A percentile compares a stretch with the other conserved stretches of the same genome.
Evolutionary conservation across 768 basidiomycete genomes (phyloP).

Genomic region (Lentinus brumalis): DNA sequence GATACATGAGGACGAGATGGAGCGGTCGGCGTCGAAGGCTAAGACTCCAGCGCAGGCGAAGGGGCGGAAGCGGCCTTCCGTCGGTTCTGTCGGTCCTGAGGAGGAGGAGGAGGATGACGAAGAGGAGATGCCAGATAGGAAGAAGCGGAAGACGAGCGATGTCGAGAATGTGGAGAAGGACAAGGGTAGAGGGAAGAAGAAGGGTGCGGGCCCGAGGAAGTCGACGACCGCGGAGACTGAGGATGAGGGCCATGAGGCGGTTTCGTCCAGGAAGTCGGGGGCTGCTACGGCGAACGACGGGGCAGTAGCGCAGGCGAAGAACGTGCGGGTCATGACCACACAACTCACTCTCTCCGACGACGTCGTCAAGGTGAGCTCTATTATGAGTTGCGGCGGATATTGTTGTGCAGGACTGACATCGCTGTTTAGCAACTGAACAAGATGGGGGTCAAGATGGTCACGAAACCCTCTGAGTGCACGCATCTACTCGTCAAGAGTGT

Average conservation of each 20-base stretch:
- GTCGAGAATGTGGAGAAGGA: constrained; percentile 16
- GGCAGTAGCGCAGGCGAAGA: constrained; percentile 19
- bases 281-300: background rate
- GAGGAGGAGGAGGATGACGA: constrained; percentile 24
- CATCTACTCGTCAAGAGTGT: constrained; percentile 73
- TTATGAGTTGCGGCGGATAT: background rate
- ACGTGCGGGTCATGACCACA: constrained; percentile 66
- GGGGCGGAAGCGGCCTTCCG: constrained; percentile 32
- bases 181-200: constrained; percentile 16
- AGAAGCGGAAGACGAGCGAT: constrained; percentile 24
- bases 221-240: constrained; percentile 6
- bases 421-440: constrained; percentile 53
- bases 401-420: constrained; percentile 1
- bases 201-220: background rate
- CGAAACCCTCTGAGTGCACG: constrained; percentile 68
- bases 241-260: constrained; percentile 11
- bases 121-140: constrained; percentile 25
- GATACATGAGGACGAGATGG: constrained; percentile 22
- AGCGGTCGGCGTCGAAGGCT: constrained; percentile 17
- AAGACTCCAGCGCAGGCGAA: constrained; percentile 20
- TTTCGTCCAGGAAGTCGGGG: background rate
- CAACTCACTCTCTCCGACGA: constrained; percentile 59
- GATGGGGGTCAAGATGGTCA: constrained; percentile 67
- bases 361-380: constrained; percentile 54
- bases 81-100: constrained; percentile 1